Evolutionary conservation across 169 alveolate species (phyloP), one percentile per base, ranked within the genome.

Genomic region (Cytauxzoon felis): DNA sequence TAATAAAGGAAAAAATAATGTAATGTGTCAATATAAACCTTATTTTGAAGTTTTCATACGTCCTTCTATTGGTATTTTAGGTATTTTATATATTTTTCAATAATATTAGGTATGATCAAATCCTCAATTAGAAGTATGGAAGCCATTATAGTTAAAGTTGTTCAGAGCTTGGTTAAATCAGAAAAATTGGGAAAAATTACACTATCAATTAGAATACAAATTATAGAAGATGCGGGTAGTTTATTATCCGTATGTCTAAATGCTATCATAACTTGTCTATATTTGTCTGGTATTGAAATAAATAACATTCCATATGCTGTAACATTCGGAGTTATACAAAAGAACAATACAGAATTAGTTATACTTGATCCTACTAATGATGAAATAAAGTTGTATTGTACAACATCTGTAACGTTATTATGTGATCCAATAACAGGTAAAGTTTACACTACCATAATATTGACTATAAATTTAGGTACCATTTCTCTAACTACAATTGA

Each of bases 41-140:
- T 45, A 59, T 16, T 56, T 71, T 30, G 82, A 71, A 58, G 82
- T 71, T 24, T 71, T 49, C 41, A 62, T 71, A 29, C 54, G 82
- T 21, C 82, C 82, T 2, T 27, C 69, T 5, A 1, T 61, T 21
- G 76, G 82, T 71, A 36, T 9, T 54, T 58, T 18, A 7, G 23
- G 24, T 7, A 54, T 8, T n/a, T 16, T 21, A 16, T 52, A 19
- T 1, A 24, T 59, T 65, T 52, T 48, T 51, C 13, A 13, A 38
- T 38, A 38, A 38, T 56, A 27, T 6, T 26, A 71, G 82, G 76
- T n/a, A 45, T 76, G 6, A 64, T 71, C 30, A 45, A 18, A 13
- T 54, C 65, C 23, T 51, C 54, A 36, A 58, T 52, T 23, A 54
- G 82, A 18, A 48, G 52, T 4, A 60, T 54, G 6, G 82, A 71